Evolutionary conservation across 139 green algal genomes (phyloP).

Genomic region (Eudorina sp.): DNA sequence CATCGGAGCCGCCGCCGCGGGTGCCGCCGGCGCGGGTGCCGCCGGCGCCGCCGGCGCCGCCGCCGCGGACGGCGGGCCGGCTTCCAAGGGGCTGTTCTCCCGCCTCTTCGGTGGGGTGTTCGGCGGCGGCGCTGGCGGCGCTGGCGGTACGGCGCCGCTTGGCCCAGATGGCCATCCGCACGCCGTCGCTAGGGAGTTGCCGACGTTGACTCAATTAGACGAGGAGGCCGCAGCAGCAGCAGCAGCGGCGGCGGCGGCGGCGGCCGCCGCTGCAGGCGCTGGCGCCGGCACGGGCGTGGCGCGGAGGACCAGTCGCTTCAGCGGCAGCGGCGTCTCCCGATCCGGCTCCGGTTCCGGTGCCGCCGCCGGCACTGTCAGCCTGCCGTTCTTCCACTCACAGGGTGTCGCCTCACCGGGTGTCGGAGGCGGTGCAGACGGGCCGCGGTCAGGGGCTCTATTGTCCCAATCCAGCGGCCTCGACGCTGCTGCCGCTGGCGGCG

Average conservation of each 20-base stretch:
- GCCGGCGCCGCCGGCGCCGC: not conserved
- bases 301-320: not conserved
- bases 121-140: too few relatives aligned
- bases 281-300: not conserved
- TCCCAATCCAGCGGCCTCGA: not conserved
- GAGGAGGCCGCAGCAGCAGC: not conserved
- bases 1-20: not conserved
- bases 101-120: constrained; percentile 1
- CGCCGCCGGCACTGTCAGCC: not conserved
- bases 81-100: constrained; percentile 1
- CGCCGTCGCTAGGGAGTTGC: not conserved
- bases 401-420: not conserved
- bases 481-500: not conserved
- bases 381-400: not conserved
- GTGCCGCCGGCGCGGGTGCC: not conserved
- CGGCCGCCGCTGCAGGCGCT: not conserved
- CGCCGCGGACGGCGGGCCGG: not conserved
- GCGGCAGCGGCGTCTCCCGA: not conserved
- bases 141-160: not conserved
- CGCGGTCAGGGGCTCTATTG: not conserved
- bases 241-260: not conserved
- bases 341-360: not conserved
- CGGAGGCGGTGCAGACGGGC: not conserved
- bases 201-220: not conserved
- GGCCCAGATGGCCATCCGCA: not conserved